These are phyloP conservation scores for Phialophora tarda DNA, from an alignment of 2,329 filamentous ascomycete species.

Conservation along the genomic window DNA sequence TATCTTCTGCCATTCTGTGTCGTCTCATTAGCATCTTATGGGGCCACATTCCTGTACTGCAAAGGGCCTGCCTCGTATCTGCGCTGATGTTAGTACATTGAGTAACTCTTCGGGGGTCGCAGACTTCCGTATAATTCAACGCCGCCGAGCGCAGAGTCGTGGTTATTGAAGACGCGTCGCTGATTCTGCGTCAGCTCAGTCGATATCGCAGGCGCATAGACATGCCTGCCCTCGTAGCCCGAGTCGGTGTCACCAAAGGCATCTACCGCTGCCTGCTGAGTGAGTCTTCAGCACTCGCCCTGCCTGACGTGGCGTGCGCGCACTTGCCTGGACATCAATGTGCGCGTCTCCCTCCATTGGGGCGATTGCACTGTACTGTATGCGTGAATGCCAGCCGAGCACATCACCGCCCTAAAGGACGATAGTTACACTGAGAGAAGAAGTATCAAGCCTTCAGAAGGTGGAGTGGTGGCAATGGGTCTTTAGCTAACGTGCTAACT, in stretches of 20 bases:
- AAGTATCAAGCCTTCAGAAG: neutral
- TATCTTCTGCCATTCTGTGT: conserved; percentile 41
- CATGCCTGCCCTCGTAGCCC: conserved; percentile 17
- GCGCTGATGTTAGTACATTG: neutral
- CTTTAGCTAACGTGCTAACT: neutral
- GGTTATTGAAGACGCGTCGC: conserved; percentile 5
- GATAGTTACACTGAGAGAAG: neutral
- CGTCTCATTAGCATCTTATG: conserved; percentile 5
- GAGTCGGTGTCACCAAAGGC: conserved; percentile 5
- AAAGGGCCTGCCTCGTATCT: conserved; percentile 15
- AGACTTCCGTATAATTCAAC: conserved; percentile 10
- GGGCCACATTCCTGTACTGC: neutral
- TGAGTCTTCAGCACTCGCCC: neutral
- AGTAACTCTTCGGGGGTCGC: too few relatives aligned
- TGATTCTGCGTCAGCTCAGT: conserved; percentile 5
- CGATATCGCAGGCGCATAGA: neutral
- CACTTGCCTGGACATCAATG: conserved; percentile 17
- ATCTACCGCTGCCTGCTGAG: neutral
- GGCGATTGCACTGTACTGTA: neutral
- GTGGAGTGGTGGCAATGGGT: neutral
- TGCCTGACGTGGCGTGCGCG: neutral
- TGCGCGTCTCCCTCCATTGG: conserved; percentile 17
- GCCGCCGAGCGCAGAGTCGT: conserved; percentile 1
- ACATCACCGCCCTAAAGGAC: neutral
- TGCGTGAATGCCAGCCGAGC: neutral